These are phyloP conservation scores for Acacia acuminata DNA, from an alignment of 306 rosid genomes.

Conservation along the genomic window DNA sequence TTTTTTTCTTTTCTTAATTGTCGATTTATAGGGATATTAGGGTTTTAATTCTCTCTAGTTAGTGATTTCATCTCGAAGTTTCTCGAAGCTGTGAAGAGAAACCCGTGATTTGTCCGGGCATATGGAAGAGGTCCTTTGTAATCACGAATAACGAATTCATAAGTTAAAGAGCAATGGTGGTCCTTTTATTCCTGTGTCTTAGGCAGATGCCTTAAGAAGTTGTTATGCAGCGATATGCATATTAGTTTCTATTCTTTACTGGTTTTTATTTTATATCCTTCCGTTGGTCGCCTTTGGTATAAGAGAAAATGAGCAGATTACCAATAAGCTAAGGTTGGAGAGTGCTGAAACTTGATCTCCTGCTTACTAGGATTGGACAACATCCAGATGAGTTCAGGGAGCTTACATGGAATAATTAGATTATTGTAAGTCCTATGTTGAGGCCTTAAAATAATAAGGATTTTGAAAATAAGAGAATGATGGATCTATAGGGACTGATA, in stretches of 20 bases:
- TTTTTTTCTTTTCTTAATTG: not conserved
- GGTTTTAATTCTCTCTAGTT: constrained; percentile 30
- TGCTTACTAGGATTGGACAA: not conserved
- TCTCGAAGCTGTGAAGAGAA: constrained; percentile 3
- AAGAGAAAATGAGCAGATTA: not conserved
- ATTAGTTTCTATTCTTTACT: not conserved
- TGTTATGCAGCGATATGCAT: not conserved
- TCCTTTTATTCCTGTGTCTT: not conserved
- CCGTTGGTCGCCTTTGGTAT: not conserved
- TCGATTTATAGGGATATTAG: constrained; percentile 22
- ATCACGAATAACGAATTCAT: not conserved
- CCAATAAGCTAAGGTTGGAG: not conserved
- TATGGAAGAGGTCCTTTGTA: not conserved
- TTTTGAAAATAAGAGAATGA: not conserved
- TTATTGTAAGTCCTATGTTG: not conserved
- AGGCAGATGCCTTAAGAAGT: not conserved
- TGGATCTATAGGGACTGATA: not conserved
- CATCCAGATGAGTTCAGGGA: not conserved
- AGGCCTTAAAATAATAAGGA: not conserved
- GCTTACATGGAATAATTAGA: not conserved
- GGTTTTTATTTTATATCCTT: not conserved
- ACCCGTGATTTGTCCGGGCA: not conserved
- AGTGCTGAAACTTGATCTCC: not conserved
- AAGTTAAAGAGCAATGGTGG: not conserved
- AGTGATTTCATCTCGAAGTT: constrained; percentile 3